Evolutionary conservation across 164 flowering plant genomes (phyloP).

Genomic region (Annona cherimola): DNA sequence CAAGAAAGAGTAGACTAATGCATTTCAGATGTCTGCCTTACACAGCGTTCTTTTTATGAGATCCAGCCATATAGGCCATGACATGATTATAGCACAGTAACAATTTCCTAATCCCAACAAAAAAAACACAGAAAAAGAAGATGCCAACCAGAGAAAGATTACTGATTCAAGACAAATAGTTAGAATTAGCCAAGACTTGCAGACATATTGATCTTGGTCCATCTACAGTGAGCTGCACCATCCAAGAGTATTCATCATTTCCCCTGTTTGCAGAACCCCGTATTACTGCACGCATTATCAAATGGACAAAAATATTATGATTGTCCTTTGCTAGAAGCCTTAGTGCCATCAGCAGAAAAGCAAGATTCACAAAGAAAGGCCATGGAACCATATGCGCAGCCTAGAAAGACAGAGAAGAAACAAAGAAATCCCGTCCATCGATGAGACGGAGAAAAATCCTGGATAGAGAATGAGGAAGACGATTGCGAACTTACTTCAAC

Average conservation of each 20-base stretch:
- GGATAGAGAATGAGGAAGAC: no score
- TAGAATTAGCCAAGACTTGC: not conserved
- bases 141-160: not conserved
- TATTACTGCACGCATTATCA: not conserved
- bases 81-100: not conserved
- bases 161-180: not conserved
- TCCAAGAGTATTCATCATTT: not conserved
- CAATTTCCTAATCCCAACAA: not conserved
- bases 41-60: not conserved
- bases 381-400: no score
- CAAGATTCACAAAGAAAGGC: no score
- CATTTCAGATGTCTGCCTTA: no score
- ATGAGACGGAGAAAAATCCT: no score
- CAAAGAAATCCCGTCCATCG: no score
- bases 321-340: not conserved
- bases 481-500: no score
- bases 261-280: not conserved
- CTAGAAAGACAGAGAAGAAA: no score
- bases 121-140: not conserved
- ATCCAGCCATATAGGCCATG: not conserved
- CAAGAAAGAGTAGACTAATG: not conserved
- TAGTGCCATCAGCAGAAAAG: no score
- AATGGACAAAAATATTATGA: not conserved
- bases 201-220: not conserved
- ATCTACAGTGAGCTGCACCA: not conserved